Evolutionary conservation across 179 eudicot species (phyloP).

Genomic region (Corrigiola litoralis): DNA sequence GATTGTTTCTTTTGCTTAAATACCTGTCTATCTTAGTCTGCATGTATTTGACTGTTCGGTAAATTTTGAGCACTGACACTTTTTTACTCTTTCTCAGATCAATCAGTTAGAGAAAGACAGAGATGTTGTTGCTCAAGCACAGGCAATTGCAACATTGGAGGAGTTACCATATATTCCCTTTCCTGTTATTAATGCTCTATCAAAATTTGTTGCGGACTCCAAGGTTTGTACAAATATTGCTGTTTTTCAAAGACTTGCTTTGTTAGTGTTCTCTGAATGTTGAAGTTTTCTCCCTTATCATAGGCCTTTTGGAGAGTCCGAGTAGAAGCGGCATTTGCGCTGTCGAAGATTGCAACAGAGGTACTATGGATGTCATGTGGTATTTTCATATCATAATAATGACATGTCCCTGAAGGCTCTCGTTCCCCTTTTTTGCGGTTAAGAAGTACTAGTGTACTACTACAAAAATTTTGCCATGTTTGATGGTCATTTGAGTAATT

Average conservation of each 20-base stretch:
- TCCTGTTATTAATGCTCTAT: conserved; percentile 70
- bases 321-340: conserved; percentile 88
- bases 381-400: background rate
- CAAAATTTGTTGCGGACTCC: conserved; percentile 63
- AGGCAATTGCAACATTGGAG: conserved; percentile 71
- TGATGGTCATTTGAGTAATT: too few relatives aligned
- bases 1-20: background rate
- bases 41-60: background rate
- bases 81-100: conserved; percentile 39
- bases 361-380: conserved; percentile 27
- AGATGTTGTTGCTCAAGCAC: conserved; percentile 98
- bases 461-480: too few relatives aligned
- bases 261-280: background rate
- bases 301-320: conserved; percentile 96
- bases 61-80: background rate
- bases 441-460: background rate
- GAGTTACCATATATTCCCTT: conserved; percentile 64
- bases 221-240: conserved; percentile 43
- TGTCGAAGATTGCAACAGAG: conserved; percentile 84
- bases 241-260: background rate
- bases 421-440: background rate
- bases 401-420: background rate
- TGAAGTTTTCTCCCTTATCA: conserved; percentile 5
- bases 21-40: background rate
- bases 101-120: conserved; percentile 96